A percentile compares a stretch with the other conserved stretches of the same genome.
Evolutionary conservation across 768 basidiomycete genomes (phyloP).

Genomic region (Calocybe cyanea): DNA sequence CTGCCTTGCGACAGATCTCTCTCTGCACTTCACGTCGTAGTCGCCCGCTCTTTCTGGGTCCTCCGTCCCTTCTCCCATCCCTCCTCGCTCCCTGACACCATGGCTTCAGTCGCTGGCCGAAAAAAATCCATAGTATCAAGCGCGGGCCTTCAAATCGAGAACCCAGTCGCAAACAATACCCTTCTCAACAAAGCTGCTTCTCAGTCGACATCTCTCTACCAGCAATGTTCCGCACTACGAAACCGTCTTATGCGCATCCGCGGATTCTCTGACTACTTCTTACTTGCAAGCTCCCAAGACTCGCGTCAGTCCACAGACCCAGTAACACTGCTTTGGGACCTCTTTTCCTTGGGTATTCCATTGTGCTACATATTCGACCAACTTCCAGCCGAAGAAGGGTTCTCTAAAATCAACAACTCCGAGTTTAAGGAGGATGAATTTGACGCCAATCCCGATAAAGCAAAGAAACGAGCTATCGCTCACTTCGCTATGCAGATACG

Average conservation of each 20-base stretch:
- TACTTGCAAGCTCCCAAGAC: slow-evolving; percentile 51
- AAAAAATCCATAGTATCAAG: slow-evolving; percentile 77
- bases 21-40: slow-evolving; percentile 9
- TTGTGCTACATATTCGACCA: slow-evolving; percentile 97
- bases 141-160: slow-evolving; percentile 65
- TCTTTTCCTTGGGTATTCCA: slow-evolving; percentile 88
- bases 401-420: slow-evolving; percentile 56
- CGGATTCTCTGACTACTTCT: slow-evolving; percentile 68
- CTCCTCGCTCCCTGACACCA: slow-evolving; percentile 27
- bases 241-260: slow-evolving; percentile 74
- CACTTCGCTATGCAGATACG: slow-evolving; percentile 89
- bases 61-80: slow-evolving; percentile 5
- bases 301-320: slow-evolving; percentile 83
- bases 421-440: slow-evolving; percentile 63
- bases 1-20: slow-evolving; percentile 14
- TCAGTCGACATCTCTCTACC: slow-evolving; percentile 84
- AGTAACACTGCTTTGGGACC: slow-evolving; percentile 92
- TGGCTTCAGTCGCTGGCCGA: slow-evolving; percentile 60
- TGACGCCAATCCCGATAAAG: slow-evolving; percentile 72
- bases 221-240: slow-evolving; percentile 81
- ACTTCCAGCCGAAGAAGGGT: slow-evolving; percentile 63
- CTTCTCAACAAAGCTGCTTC: slow-evolving; percentile 91
- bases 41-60: slow-evolving; percentile 10
- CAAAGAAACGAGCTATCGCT: slow-evolving; percentile 87
- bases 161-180: slow-evolving; percentile 73